Conservation (phyloP, 208 protist species). For the Acanthamoeba royreba region DNA sequence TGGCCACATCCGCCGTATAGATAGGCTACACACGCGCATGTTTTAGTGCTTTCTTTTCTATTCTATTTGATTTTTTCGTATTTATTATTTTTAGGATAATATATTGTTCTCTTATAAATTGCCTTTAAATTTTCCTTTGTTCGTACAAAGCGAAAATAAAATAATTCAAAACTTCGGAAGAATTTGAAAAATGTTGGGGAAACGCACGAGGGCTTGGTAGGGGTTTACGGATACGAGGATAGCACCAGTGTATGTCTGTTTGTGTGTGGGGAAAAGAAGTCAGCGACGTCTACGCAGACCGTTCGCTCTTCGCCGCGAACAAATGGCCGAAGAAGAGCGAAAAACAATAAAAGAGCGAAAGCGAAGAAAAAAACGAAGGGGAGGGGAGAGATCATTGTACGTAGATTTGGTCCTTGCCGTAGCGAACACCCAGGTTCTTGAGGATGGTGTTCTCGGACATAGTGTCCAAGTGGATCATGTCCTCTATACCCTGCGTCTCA, state of each 20-base stretch:
- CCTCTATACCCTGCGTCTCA: constrained; percentile 55
- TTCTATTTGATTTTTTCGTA: not conserved
- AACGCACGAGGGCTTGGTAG: constrained; percentile 52
- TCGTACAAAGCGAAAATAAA: not conserved
- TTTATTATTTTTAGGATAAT: not conserved
- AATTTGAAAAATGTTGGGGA: no score
- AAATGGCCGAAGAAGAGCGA: not conserved
- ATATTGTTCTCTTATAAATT: not conserved
- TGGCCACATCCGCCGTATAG: constrained; percentile 64
- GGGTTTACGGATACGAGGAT: constrained; percentile 78
- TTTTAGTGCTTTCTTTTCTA: not conserved
- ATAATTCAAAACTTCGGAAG: not conserved
- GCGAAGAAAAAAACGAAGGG: not conserved
- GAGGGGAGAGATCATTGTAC: not conserved
- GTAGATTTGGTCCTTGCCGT: constrained; percentile 56
- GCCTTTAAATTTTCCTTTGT: not conserved
- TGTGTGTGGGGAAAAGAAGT: not conserved
- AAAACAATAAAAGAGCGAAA: not conserved
- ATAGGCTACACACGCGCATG: constrained; percentile 36
- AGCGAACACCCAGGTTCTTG: constrained; percentile 58
- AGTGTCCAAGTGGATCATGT: constrained; percentile 46
- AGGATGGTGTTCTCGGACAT: constrained; percentile 61
- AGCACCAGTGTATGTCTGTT: constrained; percentile 69
- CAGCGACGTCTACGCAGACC: not conserved
- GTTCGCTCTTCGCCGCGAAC: not conserved